Evolutionary conservation across 805 yeast species (phyloP), one percentile per base, ranked within the genome.

Genomic region (Danielozyma ontarioensis): DNA sequence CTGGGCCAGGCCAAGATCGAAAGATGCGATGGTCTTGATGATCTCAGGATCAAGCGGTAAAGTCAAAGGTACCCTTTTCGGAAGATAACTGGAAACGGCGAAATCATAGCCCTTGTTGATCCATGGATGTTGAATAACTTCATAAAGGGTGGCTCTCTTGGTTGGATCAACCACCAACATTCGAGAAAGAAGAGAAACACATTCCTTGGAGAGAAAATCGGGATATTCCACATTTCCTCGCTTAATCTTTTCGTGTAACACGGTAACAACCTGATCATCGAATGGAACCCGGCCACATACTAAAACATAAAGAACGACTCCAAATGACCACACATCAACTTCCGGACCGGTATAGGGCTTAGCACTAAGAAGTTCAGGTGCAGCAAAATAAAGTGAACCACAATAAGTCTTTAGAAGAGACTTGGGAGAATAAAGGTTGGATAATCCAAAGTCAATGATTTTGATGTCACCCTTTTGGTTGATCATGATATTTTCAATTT

Each of bases 251-350:
- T 87, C 95, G 57, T 93, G 98, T 47, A 93, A 69, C 2, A 84
- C 89, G 29, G 89, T 80, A 42, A 94, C 95, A 45, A 85, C 80
- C 50, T 87, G 94, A 54, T 93, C 97, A 57, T 93, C 98, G 57
- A 93, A 93, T 6, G 99, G 99, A 11, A 93, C 97, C 56, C 87
- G 89, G 35, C 99, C 99, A 57, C 97, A 89, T 2, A 93, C 96
- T 40, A 93, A 68, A 5, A 93, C 99, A 53, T 87, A 93, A 32
- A 93, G 63, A 0, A 93, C 97, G 21, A 93, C 95, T 43, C 98
- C 98, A 68, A 89, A 90, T 2, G 96, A 86, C 98, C 98, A 93
- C 13, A 93, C 81, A 57, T 93, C 98, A 30, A 93, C 96, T 57
- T 93, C 98, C 1, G 98, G 98, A 0, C 98, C 99, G 24, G 75